A percentile compares a stretch with the other conserved stretches of the same genome.
Conservation (phyloP, 2,329 filamentous ascomycete species). For the Ustilaginoidea virens region DNA sequence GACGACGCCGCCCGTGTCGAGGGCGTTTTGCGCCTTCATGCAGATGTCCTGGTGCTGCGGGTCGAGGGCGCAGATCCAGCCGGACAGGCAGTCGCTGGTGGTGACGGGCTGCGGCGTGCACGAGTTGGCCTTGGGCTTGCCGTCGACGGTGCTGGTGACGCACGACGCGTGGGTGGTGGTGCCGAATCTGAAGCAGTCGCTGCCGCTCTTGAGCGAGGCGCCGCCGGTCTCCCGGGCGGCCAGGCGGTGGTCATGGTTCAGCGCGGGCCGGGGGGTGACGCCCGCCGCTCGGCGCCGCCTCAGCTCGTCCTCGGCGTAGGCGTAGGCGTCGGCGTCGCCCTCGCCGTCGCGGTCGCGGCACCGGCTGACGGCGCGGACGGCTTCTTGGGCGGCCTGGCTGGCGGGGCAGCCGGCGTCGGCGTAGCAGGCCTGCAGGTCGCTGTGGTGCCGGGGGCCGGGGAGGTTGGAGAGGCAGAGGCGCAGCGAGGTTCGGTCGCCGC, state of each 20-base stretch:
- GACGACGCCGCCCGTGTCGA: conserved; percentile 30
- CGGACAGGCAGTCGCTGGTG: conserved; percentile 24
- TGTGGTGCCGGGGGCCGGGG: conserved; percentile 12
- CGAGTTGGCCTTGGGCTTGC: conserved; percentile 17
- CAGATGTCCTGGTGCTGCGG: conserved; percentile 22
- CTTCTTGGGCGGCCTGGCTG: conserved; percentile 14
- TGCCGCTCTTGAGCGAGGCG: conserved; percentile 8
- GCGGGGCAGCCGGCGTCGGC: conserved; percentile 18
- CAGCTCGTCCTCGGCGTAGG: too few species aligned
- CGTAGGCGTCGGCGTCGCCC: too few species aligned
- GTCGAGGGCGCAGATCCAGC: conserved; percentile 29
- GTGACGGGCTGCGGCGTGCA: conserved; percentile 23
- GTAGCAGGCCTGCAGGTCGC: conserved; percentile 24
- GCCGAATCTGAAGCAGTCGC: conserved; percentile 18
- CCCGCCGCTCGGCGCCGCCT: too few species aligned
- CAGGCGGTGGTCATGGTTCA: conserved; percentile 2
- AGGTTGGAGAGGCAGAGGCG: conserved; percentile 24
- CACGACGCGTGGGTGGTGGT: conserved; percentile 23
- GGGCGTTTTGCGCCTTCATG: conserved; percentile 19
- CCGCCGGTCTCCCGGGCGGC: conserved; percentile 6
- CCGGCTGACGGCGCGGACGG: conserved; percentile 13
- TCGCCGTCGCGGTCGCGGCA: conserved; percentile 14
- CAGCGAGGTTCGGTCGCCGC: conserved; percentile 27
- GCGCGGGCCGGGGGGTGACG: background rate
- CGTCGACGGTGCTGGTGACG: conserved; percentile 21